A percentile compares a stretch with the other conserved stretches of the same genome.
phyloP scores from a whole-genome alignment of 2,329 filamentous ascomycete genomes.

The Cladophialophora chaetospira region DNA sequence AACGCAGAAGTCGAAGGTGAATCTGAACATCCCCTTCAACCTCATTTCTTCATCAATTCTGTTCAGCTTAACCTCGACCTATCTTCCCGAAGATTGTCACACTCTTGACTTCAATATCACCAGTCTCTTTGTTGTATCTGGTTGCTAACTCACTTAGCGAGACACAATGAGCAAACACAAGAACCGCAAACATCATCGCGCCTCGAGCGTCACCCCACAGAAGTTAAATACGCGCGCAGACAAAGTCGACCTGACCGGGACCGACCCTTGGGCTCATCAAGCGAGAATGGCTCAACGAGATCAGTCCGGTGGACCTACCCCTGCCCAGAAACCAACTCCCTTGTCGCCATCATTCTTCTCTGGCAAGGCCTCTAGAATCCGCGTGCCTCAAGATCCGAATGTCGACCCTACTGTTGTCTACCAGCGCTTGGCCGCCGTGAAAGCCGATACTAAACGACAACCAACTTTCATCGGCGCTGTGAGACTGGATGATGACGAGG shows the following conservation, averaged over 20 bases:
- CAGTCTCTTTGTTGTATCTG: background rate
- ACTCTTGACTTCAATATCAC: background rate
- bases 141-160: background rate
- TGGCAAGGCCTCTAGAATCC: background rate
- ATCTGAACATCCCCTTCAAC: background rate
- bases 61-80: background rate
- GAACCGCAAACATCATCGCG: background rate
- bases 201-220: slow-evolving; percentile 8
- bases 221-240: background rate
- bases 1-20: too few species aligned
- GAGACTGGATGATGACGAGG: background rate
- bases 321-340: background rate
- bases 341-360: slow-evolving; percentile 10
- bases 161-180: slow-evolving; percentile 9
- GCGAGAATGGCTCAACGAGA: background rate
- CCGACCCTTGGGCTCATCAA: slow-evolving; percentile 8
- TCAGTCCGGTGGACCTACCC: background rate
- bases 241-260: slow-evolving; percentile 18
- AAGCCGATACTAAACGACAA: slow-evolving; percentile 4
- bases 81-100: background rate
- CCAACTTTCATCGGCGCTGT: slow-evolving; percentile 11
- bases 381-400: slow-evolving; percentile 21
- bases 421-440: slow-evolving; percentile 34
- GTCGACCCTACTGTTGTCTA: slow-evolving; percentile 14
- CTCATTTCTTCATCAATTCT: background rate